Base-by-base conservation (phyloP, 495 filamentous ascomycete species). In the Tetracladium setigerum region DNA sequence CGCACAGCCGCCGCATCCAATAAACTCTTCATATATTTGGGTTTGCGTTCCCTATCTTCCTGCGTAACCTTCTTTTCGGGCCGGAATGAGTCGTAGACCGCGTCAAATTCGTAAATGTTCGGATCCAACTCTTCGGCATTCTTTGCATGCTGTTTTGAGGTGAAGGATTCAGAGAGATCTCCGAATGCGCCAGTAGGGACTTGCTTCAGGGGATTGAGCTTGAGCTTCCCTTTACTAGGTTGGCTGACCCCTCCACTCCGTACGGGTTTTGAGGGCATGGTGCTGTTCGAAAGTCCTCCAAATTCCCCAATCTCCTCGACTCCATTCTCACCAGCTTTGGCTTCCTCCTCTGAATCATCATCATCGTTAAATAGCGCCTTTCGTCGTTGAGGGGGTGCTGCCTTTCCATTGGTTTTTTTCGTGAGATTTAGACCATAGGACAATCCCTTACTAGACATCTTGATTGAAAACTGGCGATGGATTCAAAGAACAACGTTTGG, bases 21-120 rank as follows among this genome's bases (percentile, higher is more conserved):
- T 18, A 98, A 65, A 38, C 77, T 78, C 36, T 70, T 71, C 82
- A 98, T 96, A 62, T 97, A 96, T 50, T 84, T 84, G 0, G 89
- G 89, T 43, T 72, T 73, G 37, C 79, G 68, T 42, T 81, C 70
- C 30, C 49, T 49, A 57, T 69, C 60, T 52, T 62, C 52, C 39
- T 47, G 30, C 4, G 54, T 54, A 18, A 43, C 40, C 44, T 45
- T 47, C 41, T 53, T 49, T 35, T 72, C 58, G 3, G 67, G 70
- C 40, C 76, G 73, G 41, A 82, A 64, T 7, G 79, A 79, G 49
- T 88, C 84, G 63, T 84, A 86, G 11, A 81, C 79, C 2, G 69
- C 72, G 54, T 88, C 84, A 63, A 88, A 89, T 63, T 87, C 84
- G 66, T 85, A 89, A 56, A 89, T 81, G 22, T 72, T 74, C 4